Conservation (phyloP, 2,329 filamentous ascomycete genomes). For the Colletotrichum tropicicola region DNA sequence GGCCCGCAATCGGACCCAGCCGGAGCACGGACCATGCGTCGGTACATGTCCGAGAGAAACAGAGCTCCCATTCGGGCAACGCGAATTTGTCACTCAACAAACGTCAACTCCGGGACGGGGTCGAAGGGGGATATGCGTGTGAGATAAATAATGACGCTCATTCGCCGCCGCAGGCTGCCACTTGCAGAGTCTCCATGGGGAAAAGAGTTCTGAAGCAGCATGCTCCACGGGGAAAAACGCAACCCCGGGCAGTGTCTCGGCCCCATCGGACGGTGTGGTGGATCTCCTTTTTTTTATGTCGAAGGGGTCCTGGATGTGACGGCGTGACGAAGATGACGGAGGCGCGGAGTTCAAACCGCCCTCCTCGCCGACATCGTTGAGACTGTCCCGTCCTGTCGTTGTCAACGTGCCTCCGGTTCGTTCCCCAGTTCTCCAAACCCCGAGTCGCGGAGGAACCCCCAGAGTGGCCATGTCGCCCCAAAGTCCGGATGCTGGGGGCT, state of each 20-base stretch:
- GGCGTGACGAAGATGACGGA: not conserved
- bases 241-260: slow-evolving; percentile 1
- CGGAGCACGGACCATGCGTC: not conserved
- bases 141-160: slow-evolving; percentile 6
- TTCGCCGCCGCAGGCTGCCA: not conserved
- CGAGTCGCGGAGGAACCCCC: not conserved
- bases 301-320: not conserved
- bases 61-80: not conserved
- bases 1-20: not conserved
- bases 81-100: not conserved
- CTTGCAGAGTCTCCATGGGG: slow-evolving; percentile 1
- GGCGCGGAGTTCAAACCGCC: not conserved
- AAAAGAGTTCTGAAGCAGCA: slow-evolving; percentile 3
- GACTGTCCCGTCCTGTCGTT: not conserved
- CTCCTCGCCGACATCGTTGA: not conserved
- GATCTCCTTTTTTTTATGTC: not conserved
- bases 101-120: not conserved
- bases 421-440: not conserved
- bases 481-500: not conserved
- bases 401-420: not conserved
- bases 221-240: slow-evolving; percentile 18
- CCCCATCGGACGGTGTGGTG: not conserved
- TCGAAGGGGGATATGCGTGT: not conserved
- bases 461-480: not conserved
- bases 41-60: not conserved